Percentiles rank a stretch among this genome's conserved stretches.
Conservation (phyloP, 257 asterid genomes). For the Jaltomata sinuosa region DNA sequence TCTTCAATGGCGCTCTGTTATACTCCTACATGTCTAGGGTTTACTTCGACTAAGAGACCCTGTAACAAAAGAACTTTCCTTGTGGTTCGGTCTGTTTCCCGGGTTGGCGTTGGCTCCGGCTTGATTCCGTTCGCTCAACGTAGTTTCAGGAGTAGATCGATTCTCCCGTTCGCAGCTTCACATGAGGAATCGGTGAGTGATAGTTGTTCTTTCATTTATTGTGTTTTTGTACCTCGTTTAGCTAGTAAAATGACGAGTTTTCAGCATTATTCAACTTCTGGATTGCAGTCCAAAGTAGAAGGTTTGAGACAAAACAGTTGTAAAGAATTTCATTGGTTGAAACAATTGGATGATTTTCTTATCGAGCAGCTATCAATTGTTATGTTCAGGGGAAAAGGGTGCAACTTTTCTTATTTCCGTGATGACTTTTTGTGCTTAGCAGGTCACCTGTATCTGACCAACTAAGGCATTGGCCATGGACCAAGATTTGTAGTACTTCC, state of each 20-base stretch:
- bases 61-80: constrained; percentile 2
- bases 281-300: background rate
- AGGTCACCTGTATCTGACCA: background rate
- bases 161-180: constrained; percentile 53
- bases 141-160: constrained; percentile 26
- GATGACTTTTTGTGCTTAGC: background rate
- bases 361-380: background rate
- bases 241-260: background rate
- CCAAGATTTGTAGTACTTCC: background rate
- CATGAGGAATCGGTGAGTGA: constrained; percentile 69
- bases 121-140: background rate
- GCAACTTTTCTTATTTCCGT: background rate
- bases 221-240: background rate
- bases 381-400: background rate
- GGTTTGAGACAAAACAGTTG: background rate
- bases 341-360: background rate
- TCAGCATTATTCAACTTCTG: background rate
- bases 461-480: background rate
- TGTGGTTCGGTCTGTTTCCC: constrained; percentile 10
- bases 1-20: background rate
- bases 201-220: background rate
- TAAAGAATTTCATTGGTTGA: background rate
- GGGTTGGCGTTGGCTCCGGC: constrained; percentile 17
- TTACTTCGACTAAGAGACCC: constrained; percentile 6
- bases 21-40: background rate